Percentiles rank a stretch among this genome's conserved stretches.
Evolutionary conservation across 768 basidiomycete species (phyloP).

Genomic region (Dentipellis fragilis): DNA sequence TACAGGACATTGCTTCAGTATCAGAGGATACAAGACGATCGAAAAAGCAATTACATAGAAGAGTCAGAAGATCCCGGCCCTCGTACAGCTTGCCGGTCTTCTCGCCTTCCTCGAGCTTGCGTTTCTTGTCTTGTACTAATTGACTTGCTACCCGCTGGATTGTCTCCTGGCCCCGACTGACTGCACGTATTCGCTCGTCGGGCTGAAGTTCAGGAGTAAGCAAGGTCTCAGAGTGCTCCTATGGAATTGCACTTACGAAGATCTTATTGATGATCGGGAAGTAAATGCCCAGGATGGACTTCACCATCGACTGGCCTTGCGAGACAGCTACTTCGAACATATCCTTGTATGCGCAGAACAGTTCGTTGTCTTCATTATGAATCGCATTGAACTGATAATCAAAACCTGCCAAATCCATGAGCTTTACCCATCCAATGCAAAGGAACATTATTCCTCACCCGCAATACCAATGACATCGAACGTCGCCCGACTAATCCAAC

Average conservation of each 20-base stretch:
- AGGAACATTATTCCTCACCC: slow-evolving; percentile 31
- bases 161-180: slow-evolving; percentile 46
- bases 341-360: slow-evolving; percentile 73
- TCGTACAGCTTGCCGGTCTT: slow-evolving; percentile 37
- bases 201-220: slow-evolving; percentile 30
- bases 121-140: slow-evolving; percentile 72
- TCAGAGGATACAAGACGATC: not conserved
- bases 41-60: slow-evolving; percentile 47
- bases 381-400: slow-evolving; percentile 84
- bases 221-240: not conserved
- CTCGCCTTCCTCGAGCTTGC: slow-evolving; percentile 53
- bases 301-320: slow-evolving; percentile 31
- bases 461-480: slow-evolving; percentile 91
- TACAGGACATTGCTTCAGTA: slow-evolving; percentile 19
- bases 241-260: slow-evolving; percentile 36
- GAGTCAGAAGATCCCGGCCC: slow-evolving; percentile 69
- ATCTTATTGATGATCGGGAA: slow-evolving; percentile 43
- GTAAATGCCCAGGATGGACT: slow-evolving; percentile 44
- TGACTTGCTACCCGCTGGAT: slow-evolving; percentile 66
- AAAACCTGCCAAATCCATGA: slow-evolving; percentile 42
- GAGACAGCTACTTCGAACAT: slow-evolving; percentile 73
- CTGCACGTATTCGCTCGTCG: slow-evolving; percentile 35
- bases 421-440: not conserved
- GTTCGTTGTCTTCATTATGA: slow-evolving; percentile 65
- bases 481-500: slow-evolving; percentile 75